A percentile compares a stretch with the other conserved stretches of the same genome.
phyloP scores from a whole-genome alignment of 225 moss, liverwort and hornwort species.

The Anthoceros angustus region DNA sequence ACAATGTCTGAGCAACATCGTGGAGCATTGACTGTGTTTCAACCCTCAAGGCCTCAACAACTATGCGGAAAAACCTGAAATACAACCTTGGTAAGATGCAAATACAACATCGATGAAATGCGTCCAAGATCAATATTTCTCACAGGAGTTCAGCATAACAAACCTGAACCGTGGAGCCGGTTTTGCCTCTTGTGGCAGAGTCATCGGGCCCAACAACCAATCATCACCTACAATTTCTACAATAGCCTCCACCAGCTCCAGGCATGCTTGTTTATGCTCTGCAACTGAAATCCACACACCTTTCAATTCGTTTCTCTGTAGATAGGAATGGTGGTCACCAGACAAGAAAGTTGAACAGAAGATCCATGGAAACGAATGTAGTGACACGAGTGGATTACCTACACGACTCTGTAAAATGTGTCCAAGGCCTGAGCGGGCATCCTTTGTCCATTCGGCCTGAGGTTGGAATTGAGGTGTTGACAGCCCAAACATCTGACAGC shows the following conservation, averaged over 20 bases:
- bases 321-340: not conserved
- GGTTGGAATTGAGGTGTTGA: slow-evolving; percentile 24
- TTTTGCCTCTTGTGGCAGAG: slow-evolving; percentile 47
- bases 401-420: slow-evolving; percentile 78
- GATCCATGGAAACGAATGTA: no score
- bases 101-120: not conserved
- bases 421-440: slow-evolving; percentile 72
- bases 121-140: no score
- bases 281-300: slow-evolving; percentile 26
- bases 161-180: slow-evolving; percentile 17
- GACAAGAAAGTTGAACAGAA: no score
- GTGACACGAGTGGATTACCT: slow-evolving; percentile 22
- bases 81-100: not conserved
- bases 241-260: slow-evolving; percentile 64
- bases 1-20: slow-evolving; percentile 59
- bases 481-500: slow-evolving; percentile 36
- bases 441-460: slow-evolving; percentile 43
- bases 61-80: slow-evolving; percentile 72
- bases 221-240: slow-evolving; percentile 60
- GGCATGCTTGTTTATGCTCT: slow-evolving; percentile 52
- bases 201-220: slow-evolving; percentile 67
- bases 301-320: not conserved
- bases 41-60: slow-evolving; percentile 77
- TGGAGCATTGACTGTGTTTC: slow-evolving; percentile 78
- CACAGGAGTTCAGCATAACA: not conserved